Evolutionary conservation across 2,329 filamentous ascomycete genomes (phyloP).

Genomic region (Rhynchosporium agropyri): DNA sequence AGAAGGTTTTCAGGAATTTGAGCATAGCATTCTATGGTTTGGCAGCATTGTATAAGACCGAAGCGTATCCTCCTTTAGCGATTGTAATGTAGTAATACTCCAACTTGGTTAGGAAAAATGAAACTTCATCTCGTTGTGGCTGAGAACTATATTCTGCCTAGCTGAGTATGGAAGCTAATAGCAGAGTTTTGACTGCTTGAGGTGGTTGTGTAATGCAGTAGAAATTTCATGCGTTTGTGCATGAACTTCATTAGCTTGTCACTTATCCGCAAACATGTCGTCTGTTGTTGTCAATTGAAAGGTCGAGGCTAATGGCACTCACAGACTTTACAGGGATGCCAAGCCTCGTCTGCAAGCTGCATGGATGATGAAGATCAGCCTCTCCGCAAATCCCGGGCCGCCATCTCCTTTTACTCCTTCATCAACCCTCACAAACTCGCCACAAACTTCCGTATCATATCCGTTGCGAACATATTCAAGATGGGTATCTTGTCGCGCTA

Average conservation of each 20-base stretch:
- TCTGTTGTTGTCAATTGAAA: no score
- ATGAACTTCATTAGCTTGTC: no score
- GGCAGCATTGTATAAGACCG: slow-evolving; percentile 42
- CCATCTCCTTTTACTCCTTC: slow-evolving; percentile 10
- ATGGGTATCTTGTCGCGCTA: slow-evolving; percentile 40
- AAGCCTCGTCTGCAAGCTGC: slow-evolving; percentile 11
- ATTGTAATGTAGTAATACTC: slow-evolving; percentile 28
- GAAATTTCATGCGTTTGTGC: no score
- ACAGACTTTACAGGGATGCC: slow-evolving; percentile 10
- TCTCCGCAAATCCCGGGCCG: slow-evolving; percentile 10
- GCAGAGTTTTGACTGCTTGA: no score
- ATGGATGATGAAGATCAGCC: slow-evolving; percentile 18
- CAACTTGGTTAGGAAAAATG: neutral
- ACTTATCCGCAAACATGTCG: no score
- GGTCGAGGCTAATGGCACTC: neutral
- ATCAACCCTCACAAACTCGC: slow-evolving; percentile 10
- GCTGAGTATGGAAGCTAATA: neutral
- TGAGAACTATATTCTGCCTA: neutral
- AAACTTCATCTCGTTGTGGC: neutral
- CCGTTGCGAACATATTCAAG: slow-evolving; percentile 16
- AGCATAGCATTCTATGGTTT: slow-evolving; percentile 42
- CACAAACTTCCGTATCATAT: neutral
- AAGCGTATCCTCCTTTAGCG: slow-evolving; percentile 22
- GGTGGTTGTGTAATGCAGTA: no score
- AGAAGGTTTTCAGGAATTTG: slow-evolving; percentile 37